Percentiles rank a stretch among this genome's conserved stretches.
Evolutionary conservation across 1,284 basidiomycete species (phyloP).

Genomic region (Rhodotorula mucilaginosa): DNA sequence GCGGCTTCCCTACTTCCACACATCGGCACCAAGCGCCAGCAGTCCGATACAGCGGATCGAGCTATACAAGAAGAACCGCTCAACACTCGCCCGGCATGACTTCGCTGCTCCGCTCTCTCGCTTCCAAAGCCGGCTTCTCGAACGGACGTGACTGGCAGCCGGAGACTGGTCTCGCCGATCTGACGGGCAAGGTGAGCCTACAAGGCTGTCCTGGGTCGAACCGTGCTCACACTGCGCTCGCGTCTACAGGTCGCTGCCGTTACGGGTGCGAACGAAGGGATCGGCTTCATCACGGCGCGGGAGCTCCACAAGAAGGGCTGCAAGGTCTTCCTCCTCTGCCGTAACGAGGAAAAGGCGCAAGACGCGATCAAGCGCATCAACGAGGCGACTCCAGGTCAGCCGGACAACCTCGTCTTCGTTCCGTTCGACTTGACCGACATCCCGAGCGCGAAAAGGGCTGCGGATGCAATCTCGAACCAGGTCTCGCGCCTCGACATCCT

Average conservation of each 20-base stretch:
- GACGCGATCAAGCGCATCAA: slow-evolving; percentile 41
- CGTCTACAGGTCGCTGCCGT: slow-evolving; percentile 33
- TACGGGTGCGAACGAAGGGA: slow-evolving; percentile 48
- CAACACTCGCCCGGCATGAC: background rate
- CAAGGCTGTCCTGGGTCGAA: no score
- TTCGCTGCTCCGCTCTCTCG: background rate
- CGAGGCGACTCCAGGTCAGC: slow-evolving; percentile 16
- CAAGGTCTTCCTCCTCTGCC: slow-evolving; percentile 48
- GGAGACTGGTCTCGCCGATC: slow-evolving; percentile 19
- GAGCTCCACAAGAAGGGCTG: slow-evolving; percentile 45
- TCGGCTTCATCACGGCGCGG: slow-evolving; percentile 51
- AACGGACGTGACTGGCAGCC: slow-evolving; percentile 18
- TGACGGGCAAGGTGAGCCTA: slow-evolving; percentile 28
- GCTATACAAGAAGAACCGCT: background rate
- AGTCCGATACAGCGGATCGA: no score
- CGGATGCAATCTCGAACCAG: slow-evolving; percentile 41
- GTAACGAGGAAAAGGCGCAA: slow-evolving; percentile 43
- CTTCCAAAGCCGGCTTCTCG: slow-evolving; percentile 15
- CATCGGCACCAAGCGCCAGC: no score
- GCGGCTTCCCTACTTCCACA: no score
- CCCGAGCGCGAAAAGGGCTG: slow-evolving; percentile 42
- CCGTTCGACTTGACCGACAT: slow-evolving; percentile 48
- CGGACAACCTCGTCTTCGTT: slow-evolving; percentile 43
- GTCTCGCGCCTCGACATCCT: slow-evolving; percentile 47
- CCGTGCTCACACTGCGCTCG: no score